A percentile compares a stretch with the other conserved stretches of the same genome.
phyloP scores from a whole-genome alignment of 371 early-diverging fungal genomes.

The Phascolomyces articulosus region DNA sequence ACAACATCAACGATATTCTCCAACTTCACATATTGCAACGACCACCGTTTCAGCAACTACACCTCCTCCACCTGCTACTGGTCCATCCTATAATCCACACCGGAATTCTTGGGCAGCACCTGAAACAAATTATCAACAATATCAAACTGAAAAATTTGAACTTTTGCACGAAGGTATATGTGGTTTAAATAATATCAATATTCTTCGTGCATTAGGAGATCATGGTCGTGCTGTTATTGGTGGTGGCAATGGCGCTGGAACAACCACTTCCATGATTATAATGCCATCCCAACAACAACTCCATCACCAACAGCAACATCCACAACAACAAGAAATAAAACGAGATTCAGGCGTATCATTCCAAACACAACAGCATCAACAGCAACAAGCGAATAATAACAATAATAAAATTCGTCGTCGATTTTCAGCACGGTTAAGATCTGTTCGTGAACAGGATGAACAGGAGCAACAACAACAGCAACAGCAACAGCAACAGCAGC shows the following conservation, averaged over 20 bases:
- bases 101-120: constrained; percentile 1
- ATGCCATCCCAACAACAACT: neutral
- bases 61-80: too few relatives aligned
- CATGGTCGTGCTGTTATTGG: neutral
- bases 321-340: neutral
- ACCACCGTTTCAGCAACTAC: neutral
- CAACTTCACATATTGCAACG: neutral
- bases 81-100: too few relatives aligned
- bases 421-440: neutral
- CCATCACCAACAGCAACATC: neutral
- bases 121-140: neutral
- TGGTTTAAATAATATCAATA: constrained; percentile 14
- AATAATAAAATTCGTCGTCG: neutral
- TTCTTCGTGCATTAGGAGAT: constrained; percentile 8
- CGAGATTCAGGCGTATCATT: constrained; percentile 10
- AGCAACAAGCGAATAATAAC: constrained; percentile 3
- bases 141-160: neutral
- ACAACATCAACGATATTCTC: too few relatives aligned
- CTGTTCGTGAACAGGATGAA: constrained; percentile 2
- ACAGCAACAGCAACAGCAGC: neutral
- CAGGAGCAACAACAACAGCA: neutral
- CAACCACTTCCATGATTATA: neutral
- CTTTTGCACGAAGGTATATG: constrained; percentile 9
- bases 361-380: neutral
- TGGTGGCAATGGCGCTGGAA: neutral